phyloP scores from a whole-genome alignment of 2,329 filamentous ascomycete genomes.

The Ascochyta koolunga region DNA sequence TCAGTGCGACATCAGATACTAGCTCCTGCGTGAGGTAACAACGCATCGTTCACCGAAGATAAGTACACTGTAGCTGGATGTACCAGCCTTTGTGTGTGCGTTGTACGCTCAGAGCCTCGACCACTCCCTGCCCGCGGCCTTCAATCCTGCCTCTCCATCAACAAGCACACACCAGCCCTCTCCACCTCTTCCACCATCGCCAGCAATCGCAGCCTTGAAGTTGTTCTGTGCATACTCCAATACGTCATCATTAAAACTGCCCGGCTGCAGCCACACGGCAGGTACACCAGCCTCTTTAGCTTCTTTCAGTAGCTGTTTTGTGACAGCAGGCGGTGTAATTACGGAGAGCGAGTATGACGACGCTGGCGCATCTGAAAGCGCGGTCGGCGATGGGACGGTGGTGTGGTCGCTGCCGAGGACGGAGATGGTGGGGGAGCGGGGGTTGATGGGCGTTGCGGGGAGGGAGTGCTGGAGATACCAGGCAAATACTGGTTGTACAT shows the following conservation, averaged over 20 bases:
- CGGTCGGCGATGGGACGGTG: conserved; percentile 69
- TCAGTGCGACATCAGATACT: no score
- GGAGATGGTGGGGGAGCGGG: conserved; percentile 68
- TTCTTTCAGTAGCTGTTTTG: conserved; percentile 74
- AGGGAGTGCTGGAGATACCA: conserved; percentile 85
- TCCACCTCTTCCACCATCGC: conserved; percentile 38
- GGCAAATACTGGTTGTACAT: conserved; percentile 69
- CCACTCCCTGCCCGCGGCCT: conserved; percentile 44
- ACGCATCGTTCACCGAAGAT: no score
- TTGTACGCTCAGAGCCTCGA: conserved; percentile 29
- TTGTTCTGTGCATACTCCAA: conserved; percentile 70
- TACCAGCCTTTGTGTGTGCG: no score
- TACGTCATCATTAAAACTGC: conserved; percentile 80
- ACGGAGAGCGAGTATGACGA: conserved; percentile 77
- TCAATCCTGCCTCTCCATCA: conserved; percentile 48
- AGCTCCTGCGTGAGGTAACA: no score
- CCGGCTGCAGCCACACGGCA: conserved; percentile 75
- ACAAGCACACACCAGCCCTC: conserved; percentile 52
- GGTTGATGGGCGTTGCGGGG: conserved; percentile 84
- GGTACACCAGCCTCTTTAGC: conserved; percentile 73
- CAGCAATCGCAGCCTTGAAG: conserved; percentile 72
- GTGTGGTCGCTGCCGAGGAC: conserved; percentile 64
- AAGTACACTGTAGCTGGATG: no score
- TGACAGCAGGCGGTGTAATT: conserved; percentile 83
- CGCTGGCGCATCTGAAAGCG: conserved; percentile 59